These are phyloP conservation scores for Euclidium syriacum DNA, from an alignment of 345 rosid genomes.

Conservation along the genomic window DNA sequence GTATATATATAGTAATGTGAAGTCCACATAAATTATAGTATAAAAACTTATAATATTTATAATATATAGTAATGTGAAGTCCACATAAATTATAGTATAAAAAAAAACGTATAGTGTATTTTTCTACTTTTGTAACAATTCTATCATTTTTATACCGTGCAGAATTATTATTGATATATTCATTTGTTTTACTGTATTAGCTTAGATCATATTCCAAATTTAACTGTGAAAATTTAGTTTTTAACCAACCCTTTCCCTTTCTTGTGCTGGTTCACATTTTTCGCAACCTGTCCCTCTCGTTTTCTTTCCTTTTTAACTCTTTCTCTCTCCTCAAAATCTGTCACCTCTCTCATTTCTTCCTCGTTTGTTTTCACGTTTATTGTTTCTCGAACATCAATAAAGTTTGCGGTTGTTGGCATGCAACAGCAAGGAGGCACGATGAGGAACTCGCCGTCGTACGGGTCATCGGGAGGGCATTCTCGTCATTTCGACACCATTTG, in stretches of 20 bases:
- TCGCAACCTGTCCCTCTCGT: constrained; percentile 8
- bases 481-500: constrained; percentile 36
- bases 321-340: not conserved
- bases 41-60: too few relatives aligned
- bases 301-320: not conserved
- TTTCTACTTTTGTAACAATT: too few relatives aligned
- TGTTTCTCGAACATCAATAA: not conserved
- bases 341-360: not conserved
- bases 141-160: too few relatives aligned
- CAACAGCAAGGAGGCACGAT: constrained; percentile 19
- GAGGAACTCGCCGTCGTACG: constrained; percentile 21
- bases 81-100: too few relatives aligned
- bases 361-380: not conserved
- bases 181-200: too few relatives aligned
- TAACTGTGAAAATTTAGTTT: not conserved
- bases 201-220: too few relatives aligned
- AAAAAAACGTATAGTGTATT: too few relatives aligned
- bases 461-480: constrained; percentile 28
- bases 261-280: constrained; percentile 21
- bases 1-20: too few relatives aligned
- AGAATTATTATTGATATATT: too few relatives aligned
- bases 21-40: too few relatives aligned
- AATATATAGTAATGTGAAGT: too few relatives aligned
- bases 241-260: constrained; percentile 4
- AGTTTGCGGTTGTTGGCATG: not conserved